Base-by-base conservation (phyloP, 208 protist species). In the Acanthamoeba sp. region DNA sequence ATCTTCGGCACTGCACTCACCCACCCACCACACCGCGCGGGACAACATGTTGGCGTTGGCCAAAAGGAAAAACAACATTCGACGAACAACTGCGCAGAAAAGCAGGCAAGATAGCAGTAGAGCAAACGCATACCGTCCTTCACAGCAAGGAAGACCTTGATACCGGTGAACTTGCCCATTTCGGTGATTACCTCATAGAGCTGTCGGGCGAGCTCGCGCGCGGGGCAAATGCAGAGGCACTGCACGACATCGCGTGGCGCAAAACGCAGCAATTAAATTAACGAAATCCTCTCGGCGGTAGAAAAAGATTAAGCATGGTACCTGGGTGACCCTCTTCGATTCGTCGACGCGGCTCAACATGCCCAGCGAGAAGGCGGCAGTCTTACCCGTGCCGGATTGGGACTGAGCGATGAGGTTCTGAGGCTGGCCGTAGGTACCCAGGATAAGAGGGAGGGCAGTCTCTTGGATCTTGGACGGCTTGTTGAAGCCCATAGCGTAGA, bases 321-420 rank as follows among this genome's bases (percentile, higher is more conserved):
- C 93, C 71, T 96, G 95, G 16, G 90, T 64, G 34, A 90, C 42
- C 9, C 69, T n/a, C n/a, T 96, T 94, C 6, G n/a, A 62, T 12
- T 40, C 24, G 64, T 97, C 95, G 7, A 97, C 62, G 32, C 84
- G 52, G 85, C 93, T 95, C 40, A 98, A 95, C 94, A 98, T 97
- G 73, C 95, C 95, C 1, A 98, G 78, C 27, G 93, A 90, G 42
- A 98, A 98, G 22, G 97, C 96, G 6, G 96, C 97, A 22, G 97
- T 98, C 94, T 98, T 98, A 76, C 97, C 97, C 9, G 97, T 98
- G 88, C 97, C 97, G 36, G 97, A 95, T 88, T 98, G 97, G 34
- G 97, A 95, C 87, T 98, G 96, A 27, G 95, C 97, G 22, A 98
- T 96, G 18, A 98, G 52, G 78, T 97, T 97, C 42, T 91, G 85